Percentiles rank a stretch among this genome's conserved stretches.
These are phyloP conservation scores for Solanum corneliomulleri DNA, from an alignment of 257 asterid species.

Conservation along the genomic window DNA sequence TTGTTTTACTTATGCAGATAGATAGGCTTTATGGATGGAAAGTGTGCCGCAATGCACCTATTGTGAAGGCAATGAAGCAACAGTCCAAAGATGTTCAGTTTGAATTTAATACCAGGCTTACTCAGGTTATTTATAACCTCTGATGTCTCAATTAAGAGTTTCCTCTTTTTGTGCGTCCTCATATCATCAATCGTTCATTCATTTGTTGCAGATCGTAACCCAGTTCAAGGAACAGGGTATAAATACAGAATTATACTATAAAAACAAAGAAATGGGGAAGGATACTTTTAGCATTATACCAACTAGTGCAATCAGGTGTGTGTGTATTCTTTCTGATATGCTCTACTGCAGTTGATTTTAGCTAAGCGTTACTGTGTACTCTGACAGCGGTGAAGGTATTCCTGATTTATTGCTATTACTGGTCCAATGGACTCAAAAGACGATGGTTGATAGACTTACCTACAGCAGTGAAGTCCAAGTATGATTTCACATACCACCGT, in stretches of 20 bases:
- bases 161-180: neutral
- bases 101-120: conserved; percentile 62
- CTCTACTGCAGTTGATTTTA: neutral
- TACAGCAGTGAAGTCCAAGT: neutral
- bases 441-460: conserved; percentile 33
- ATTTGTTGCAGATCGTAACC: conserved; percentile 41
- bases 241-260: conserved; percentile 80
- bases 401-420: conserved; percentile 74
- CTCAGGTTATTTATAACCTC: conserved; percentile 31
- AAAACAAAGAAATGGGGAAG: conserved; percentile 72
- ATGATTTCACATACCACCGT: neutral
- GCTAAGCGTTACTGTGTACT: neutral
- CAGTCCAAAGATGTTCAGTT: conserved; percentile 65
- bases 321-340: neutral
- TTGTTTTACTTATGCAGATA: conserved; percentile 30
- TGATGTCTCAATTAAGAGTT: neutral
- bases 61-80: conserved; percentile 64
- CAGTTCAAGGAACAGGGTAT: conserved; percentile 92
- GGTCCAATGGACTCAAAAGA: conserved; percentile 87
- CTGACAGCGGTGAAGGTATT: conserved; percentile 81
- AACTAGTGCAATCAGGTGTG: conserved; percentile 92
- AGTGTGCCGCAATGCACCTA: conserved; percentile 68
- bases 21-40: conserved; percentile 91
- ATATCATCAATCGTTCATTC: neutral
- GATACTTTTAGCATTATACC: conserved; percentile 86